Evolutionary conservation across 192 early-diverging fungal species (phyloP).

Genomic region (Allomyces macrogynus): DNA sequence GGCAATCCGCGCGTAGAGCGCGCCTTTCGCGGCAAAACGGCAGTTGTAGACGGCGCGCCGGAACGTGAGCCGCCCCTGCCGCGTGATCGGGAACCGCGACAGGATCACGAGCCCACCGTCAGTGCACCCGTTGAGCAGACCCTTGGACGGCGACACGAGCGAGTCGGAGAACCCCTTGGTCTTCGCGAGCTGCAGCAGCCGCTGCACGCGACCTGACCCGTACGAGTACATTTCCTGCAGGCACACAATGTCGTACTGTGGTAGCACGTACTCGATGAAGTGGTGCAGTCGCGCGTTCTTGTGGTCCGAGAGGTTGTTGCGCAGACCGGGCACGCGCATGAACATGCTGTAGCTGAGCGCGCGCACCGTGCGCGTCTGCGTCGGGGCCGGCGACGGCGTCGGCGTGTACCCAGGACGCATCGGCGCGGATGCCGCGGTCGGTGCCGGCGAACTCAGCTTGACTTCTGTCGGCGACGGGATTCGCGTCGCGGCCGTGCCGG

Average conservation of each 20-base stretch:
- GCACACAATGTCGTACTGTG: conserved; percentile 54
- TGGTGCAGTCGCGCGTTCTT: conserved; percentile 55
- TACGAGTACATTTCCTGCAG: conserved; percentile 72
- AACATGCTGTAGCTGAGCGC: conserved; percentile 51
- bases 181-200: conserved; percentile 36
- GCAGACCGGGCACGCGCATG: conserved; percentile 48
- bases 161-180: conserved; percentile 44
- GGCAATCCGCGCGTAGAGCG: conserved; percentile 49
- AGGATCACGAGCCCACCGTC: conserved; percentile 67
- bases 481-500: too few species aligned
- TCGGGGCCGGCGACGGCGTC: background rate
- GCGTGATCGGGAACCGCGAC: conserved; percentile 44
- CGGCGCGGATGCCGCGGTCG: too few species aligned
- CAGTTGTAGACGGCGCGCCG: conserved; percentile 45
- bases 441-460: too few species aligned
- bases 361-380: conserved; percentile 5
- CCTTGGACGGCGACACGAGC: conserved; percentile 35
- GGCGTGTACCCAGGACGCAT: too few species aligned
- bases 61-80: conserved; percentile 33
- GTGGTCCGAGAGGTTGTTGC: conserved; percentile 53
- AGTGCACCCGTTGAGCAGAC: conserved; percentile 33
- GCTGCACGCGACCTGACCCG: conserved; percentile 31
- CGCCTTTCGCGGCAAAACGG: conserved; percentile 56
- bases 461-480: too few species aligned
- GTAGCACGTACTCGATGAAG: conserved; percentile 41